Percentiles rank a stretch among this genome's conserved stretches.
Evolutionary conservation across 768 basidiomycete species (phyloP).

Genomic region (Hypholoma sublateritium): DNA sequence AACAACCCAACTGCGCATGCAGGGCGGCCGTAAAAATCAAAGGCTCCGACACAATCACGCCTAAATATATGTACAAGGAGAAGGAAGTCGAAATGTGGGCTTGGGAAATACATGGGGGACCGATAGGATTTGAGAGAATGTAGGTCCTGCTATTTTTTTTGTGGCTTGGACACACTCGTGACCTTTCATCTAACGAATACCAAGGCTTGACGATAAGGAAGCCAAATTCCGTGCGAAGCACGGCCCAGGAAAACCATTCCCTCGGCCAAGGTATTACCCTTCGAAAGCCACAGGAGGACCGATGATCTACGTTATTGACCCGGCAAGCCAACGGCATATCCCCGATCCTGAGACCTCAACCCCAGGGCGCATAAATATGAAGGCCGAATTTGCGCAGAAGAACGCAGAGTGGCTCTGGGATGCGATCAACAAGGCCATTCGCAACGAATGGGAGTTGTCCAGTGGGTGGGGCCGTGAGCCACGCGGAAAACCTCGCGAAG

Average conservation of each 20-base stretch:
- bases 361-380: background rate
- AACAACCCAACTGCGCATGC: too few relatives aligned
- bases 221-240: background rate
- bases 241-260: background rate
- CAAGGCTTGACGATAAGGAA: background rate
- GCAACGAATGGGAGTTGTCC: background rate
- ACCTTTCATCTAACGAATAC: too few relatives aligned
- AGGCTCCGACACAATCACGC: background rate
- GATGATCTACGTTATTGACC: background rate
- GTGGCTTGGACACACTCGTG: too few relatives aligned
- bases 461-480: background rate
- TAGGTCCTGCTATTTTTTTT: background rate
- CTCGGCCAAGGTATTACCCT: background rate
- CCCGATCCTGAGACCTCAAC: background rate
- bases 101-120: slow-evolving; percentile 1
- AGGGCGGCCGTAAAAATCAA: background rate
- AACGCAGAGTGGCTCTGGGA: slow-evolving; percentile 1
- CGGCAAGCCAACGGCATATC: background rate
- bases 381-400: background rate
- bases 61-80: slow-evolving; percentile 1
- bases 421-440: background rate
- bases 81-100: slow-evolving; percentile 1
- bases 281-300: background rate
- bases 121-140: background rate
- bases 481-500: background rate